Evolutionary conservation across 225 moss, liverwort and hornwort genomes (phyloP), one percentile per base, ranked within the genome.

Genomic region (Pseudoscleropodium purum): DNA sequence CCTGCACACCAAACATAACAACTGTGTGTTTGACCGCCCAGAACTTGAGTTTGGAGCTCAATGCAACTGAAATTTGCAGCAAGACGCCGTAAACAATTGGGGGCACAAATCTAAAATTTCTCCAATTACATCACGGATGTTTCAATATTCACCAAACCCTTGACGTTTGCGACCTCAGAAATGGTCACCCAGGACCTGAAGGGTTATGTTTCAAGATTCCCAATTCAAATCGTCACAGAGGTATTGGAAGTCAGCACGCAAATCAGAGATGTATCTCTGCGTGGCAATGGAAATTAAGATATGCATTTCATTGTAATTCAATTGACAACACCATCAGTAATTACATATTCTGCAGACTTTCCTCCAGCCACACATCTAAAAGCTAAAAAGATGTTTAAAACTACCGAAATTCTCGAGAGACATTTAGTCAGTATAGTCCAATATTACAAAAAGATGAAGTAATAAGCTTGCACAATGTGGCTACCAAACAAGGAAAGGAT

Each of bases 401-500:
- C 87, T 84, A 91, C 69, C 62, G 62, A 81, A 87, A 67, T 69
- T 79, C 87, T 84, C 43, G 69, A 86, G 45, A 60, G 73, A 60
- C 73, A 83, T 73, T 51, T 70, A 51, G 84, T 65, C 51, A 84
- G 83, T 84, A 54, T 81, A 49, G 75, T 80, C 62, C 85, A 74
- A 87, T 79, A 74, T 52, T 81, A 86, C 76, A 87, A 89, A 78
- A 81, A 86, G 86, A 86, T 85, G 75, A 82, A 89, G 92, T 57
- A 75, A 87, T 47, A 91, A 79, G 90, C 89, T 90, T 90, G 83
- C 88, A 91, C 75, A 87, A 91, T 61, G 84, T 56, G 86, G 89
- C 89, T 87, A 86, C 86, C 73, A 79, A 90, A 89, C 82, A 90
- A 88, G 90, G 67, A 90, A 86, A 89, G 75, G 89, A 81, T 89